These are phyloP conservation scores for Dactylellina haptotyla DNA, from an alignment of 2,329 filamentous ascomycete species.

Conservation along the genomic window DNA sequence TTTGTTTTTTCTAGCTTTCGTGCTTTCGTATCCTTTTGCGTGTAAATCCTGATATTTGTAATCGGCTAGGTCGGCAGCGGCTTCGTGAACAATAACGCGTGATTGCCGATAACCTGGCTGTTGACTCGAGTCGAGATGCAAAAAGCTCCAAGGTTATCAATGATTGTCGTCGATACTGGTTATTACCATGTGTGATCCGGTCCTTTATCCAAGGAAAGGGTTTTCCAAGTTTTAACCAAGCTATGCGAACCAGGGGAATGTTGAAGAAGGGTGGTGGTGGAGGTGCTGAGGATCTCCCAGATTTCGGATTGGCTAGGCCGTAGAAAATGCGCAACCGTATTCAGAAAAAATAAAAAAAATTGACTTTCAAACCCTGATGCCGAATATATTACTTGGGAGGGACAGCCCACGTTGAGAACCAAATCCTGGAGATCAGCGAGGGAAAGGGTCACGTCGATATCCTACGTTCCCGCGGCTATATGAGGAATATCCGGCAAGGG, in stretches of 20 bases:
- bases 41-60: slow-evolving; percentile 18
- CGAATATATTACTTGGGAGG: slow-evolving; percentile 46
- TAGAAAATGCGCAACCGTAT: slow-evolving; percentile 26
- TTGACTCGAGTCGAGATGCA: not conserved
- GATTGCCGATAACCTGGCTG: too few species aligned
- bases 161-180: slow-evolving; percentile 8
- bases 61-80: not conserved
- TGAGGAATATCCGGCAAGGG: slow-evolving; percentile 53
- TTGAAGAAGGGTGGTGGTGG: not conserved
- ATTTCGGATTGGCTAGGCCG: slow-evolving; percentile 46
- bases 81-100: slow-evolving; percentile 16
- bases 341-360: slow-evolving; percentile 20
- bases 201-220: slow-evolving; percentile 17
- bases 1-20: not conserved
- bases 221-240: slow-evolving; percentile 24
- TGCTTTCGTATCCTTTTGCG: not conserved
- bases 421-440: slow-evolving; percentile 40
- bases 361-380: slow-evolving; percentile 44
- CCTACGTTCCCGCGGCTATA: slow-evolving; percentile 52
- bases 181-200: slow-evolving; percentile 21
- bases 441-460: slow-evolving; percentile 46
- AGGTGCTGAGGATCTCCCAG: slow-evolving; percentile 14
- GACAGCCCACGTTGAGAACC: slow-evolving; percentile 16
- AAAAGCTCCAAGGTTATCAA: slow-evolving; percentile 14
- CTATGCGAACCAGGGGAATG: slow-evolving; percentile 19